phyloP scores from a whole-genome alignment of 2,329 filamentous ascomycete genomes.

The Aspergillus pseudoglaucus region DNA sequence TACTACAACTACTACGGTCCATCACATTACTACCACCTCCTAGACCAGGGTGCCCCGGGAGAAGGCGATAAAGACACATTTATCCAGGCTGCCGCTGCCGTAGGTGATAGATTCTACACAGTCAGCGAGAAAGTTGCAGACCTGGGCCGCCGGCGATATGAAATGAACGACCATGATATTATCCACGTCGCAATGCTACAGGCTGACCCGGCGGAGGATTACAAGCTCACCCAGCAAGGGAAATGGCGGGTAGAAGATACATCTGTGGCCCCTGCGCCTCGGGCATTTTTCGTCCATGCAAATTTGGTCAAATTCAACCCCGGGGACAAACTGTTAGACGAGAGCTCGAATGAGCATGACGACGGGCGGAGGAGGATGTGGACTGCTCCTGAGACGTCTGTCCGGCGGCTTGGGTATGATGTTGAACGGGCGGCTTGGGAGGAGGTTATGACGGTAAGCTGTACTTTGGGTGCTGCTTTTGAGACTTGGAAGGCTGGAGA shows the following conservation, averaged over 20 bases:
- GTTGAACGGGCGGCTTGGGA: constrained; percentile 26
- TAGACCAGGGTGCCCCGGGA: constrained; percentile 24
- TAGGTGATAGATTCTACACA: constrained; percentile 16
- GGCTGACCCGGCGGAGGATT: constrained; percentile 26
- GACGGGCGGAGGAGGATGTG: constrained; percentile 17
- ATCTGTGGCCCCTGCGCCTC: constrained; percentile 13
- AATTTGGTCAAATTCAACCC: constrained; percentile 28
- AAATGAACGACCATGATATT: constrained; percentile 6
- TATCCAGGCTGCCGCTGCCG: constrained; percentile 18
- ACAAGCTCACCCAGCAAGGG: constrained; percentile 12
- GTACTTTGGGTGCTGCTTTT: constrained; percentile 21
- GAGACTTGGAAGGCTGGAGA: constrained; percentile 15
- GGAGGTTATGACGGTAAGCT: constrained; percentile 18
- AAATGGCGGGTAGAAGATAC: constrained; percentile 16
- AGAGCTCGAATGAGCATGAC: constrained; percentile 14
- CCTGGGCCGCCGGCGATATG: constrained; percentile 10
- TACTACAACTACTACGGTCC: constrained; percentile 30
- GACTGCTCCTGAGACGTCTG: constrained; percentile 17
- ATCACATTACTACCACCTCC: constrained; percentile 22
- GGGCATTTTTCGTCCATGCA: constrained; percentile 27
- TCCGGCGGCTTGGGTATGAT: constrained; percentile 25
- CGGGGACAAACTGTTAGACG: constrained; percentile 16
- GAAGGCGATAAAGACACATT: constrained; percentile 26
- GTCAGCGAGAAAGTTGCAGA: constrained; percentile 18
- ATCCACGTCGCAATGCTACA: constrained; percentile 18